Evolutionary conservation across 495 filamentous ascomycete genomes (phyloP).

Genomic region (Xylaria venustula): DNA sequence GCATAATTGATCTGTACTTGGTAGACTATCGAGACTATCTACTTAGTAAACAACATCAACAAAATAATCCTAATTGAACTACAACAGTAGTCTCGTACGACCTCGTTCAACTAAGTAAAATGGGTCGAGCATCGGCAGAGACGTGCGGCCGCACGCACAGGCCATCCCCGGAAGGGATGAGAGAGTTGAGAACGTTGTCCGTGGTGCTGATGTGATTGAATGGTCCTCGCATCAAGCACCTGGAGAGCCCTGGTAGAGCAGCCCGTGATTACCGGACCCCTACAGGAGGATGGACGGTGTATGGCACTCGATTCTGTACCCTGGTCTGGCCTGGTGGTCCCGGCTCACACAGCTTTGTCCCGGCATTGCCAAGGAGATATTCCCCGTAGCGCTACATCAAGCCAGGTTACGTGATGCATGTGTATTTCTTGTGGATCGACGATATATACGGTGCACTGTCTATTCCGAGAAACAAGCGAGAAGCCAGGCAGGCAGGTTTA

Average conservation of each 20-base stretch:
- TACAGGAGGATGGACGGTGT: background rate
- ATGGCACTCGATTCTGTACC: background rate
- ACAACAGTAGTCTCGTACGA: background rate
- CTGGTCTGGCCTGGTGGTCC: background rate
- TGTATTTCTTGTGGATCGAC: background rate
- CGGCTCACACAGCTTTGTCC: background rate
- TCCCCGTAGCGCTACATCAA: constrained; percentile 1
- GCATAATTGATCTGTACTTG: too few species aligned
- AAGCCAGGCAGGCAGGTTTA: too few species aligned
- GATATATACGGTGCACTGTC: background rate
- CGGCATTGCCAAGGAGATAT: background rate
- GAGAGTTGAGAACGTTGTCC: background rate
- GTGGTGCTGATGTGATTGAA: background rate
- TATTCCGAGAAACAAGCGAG: too few species aligned
- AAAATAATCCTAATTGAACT: background rate
- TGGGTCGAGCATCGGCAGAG: constrained; percentile 2
- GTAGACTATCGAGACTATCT: too few species aligned
- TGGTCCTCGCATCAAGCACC: too few species aligned
- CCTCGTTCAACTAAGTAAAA: background rate
- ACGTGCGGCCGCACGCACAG: constrained; percentile 11
- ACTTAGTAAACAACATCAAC: background rate
- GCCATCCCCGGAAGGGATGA: background rate
- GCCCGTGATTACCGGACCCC: background rate
- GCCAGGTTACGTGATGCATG: too few species aligned
- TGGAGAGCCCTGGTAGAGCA: background rate